A percentile compares a stretch with the other conserved stretches of the same genome.
phyloP scores from a whole-genome alignment of 768 basidiomycete species.

The Trametes meyenii region DNA sequence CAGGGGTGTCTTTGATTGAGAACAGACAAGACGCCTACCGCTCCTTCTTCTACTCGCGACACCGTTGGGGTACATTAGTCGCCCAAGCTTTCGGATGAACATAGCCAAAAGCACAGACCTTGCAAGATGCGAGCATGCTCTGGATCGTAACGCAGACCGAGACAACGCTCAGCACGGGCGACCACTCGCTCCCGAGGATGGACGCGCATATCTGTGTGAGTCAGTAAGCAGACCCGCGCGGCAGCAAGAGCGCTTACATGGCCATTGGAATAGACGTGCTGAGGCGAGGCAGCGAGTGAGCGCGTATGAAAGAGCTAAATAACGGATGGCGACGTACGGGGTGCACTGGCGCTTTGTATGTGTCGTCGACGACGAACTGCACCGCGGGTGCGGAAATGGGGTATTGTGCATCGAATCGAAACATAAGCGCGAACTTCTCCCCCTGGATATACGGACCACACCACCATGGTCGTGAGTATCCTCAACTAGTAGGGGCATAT shows the following conservation, averaged over 20 bases:
- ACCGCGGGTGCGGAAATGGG: slow-evolving; percentile 90
- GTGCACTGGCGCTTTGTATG: slow-evolving; percentile 71
- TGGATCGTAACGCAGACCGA: slow-evolving; percentile 85
- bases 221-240: neutral
- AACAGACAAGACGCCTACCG: slow-evolving; percentile 46
- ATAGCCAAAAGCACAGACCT: slow-evolving; percentile 48
- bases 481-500: neutral
- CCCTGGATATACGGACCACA: slow-evolving; percentile 45
- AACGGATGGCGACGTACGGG: slow-evolving; percentile 55
- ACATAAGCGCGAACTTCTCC: slow-evolving; percentile 77
- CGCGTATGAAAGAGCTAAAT: neutral
- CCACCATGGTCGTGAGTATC: neutral
- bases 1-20: neutral
- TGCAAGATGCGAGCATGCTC: slow-evolving; percentile 92
- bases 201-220: slow-evolving; percentile 79
- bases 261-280: slow-evolving; percentile 90
- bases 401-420: slow-evolving; percentile 80
- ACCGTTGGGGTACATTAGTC: neutral
- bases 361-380: slow-evolving; percentile 74
- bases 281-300: slow-evolving; percentile 21
- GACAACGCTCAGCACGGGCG: slow-evolving; percentile 81
- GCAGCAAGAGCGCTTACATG: slow-evolving; percentile 51
- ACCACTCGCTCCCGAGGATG: slow-evolving; percentile 89
- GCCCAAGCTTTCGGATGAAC: neutral
- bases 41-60: slow-evolving; percentile 53